phyloP scores from a whole-genome alignment of 1,284 basidiomycete species.

The Erythrobasidium hasegawianum region DNA sequence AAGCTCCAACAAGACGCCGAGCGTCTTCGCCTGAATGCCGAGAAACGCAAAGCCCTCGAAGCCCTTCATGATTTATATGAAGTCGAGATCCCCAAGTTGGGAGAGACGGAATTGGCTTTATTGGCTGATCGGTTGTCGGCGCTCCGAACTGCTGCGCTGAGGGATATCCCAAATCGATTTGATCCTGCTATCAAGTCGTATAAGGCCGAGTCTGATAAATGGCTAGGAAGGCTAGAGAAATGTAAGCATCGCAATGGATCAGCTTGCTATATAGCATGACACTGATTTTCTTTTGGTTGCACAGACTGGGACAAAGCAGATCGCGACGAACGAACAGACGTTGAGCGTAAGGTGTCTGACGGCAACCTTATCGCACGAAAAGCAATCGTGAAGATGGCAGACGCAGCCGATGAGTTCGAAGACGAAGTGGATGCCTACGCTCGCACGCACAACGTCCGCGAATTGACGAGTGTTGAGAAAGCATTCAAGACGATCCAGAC shows the following conservation, averaged over 20 bases:
- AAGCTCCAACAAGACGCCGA: conserved; percentile 28
- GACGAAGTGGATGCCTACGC: conserved; percentile 40
- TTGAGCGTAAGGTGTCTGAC: conserved; percentile 24
- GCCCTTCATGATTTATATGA: conserved; percentile 41
- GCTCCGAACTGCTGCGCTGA: conserved; percentile 36
- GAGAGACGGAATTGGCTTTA: conserved; percentile 38
- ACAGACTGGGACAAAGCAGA: conserved; percentile 28
- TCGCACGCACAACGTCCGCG: conserved; percentile 19
- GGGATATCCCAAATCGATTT: conserved; percentile 42
- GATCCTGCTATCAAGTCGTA: conserved; percentile 34
- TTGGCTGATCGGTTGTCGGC: conserved; percentile 38
- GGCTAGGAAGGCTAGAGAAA: conserved; percentile 14
- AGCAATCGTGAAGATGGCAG: conserved; percentile 38
- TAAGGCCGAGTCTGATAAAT: conserved; percentile 35
- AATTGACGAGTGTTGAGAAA: conserved; percentile 36
- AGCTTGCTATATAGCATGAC: too few species aligned
- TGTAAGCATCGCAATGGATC: conserved; percentile 23
- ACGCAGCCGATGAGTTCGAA: conserved; percentile 34
- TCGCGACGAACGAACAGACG: conserved; percentile 6
- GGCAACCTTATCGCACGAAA: conserved; percentile 34
- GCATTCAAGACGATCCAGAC: conserved; percentile 37
- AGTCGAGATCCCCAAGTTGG: conserved; percentile 41
- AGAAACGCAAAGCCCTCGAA: conserved; percentile 41
- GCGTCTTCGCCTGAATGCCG: conserved; percentile 20
- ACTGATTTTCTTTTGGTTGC: conserved; percentile 6